Conservation (phyloP, 768 basidiomycete genomes). For the Steccherinum ochraceum region DNA sequence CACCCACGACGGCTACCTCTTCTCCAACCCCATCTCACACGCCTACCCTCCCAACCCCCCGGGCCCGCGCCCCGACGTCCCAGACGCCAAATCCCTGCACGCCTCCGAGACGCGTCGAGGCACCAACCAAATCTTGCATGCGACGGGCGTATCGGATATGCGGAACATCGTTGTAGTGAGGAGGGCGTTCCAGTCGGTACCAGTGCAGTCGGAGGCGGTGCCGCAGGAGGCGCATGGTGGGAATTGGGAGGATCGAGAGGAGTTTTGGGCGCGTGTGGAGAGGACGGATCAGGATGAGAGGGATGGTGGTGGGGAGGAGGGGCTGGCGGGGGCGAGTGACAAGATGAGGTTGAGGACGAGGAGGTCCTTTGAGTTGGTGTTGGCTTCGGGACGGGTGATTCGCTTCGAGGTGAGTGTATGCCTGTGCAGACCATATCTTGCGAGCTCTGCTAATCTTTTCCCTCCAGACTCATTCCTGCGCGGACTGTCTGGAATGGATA, state of each 20-base stretch:
- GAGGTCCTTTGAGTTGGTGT: constrained; percentile 72
- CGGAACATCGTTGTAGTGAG: constrained; percentile 59
- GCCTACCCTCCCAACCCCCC: constrained; percentile 71
- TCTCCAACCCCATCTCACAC: constrained; percentile 42
- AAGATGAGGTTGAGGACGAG: constrained; percentile 44
- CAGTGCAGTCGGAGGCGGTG: constrained; percentile 20
- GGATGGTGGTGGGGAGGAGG: constrained; percentile 63
- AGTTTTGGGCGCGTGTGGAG: constrained; percentile 30
- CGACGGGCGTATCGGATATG: constrained; percentile 69
- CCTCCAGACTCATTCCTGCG: constrained; percentile 54
- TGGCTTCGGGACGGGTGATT: constrained; percentile 61
- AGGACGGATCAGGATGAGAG: constrained; percentile 45
- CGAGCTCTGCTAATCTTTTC: background rate
- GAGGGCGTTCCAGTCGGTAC: constrained; percentile 48
- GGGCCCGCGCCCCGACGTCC: constrained; percentile 31
- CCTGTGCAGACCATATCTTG: background rate
- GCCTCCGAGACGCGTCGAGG: constrained; percentile 58
- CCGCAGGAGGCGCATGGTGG: background rate
- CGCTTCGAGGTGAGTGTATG: constrained; percentile 65
- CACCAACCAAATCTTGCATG: constrained; percentile 51
- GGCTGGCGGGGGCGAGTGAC: constrained; percentile 35
- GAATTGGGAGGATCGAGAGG: constrained; percentile 26
- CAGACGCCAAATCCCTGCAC: constrained; percentile 32
- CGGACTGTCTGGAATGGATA: constrained; percentile 81
- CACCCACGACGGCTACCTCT: constrained; percentile 69